Conservation (phyloP, 495 filamentous ascomycete genomes). For the Penicillium tannophilum region DNA sequence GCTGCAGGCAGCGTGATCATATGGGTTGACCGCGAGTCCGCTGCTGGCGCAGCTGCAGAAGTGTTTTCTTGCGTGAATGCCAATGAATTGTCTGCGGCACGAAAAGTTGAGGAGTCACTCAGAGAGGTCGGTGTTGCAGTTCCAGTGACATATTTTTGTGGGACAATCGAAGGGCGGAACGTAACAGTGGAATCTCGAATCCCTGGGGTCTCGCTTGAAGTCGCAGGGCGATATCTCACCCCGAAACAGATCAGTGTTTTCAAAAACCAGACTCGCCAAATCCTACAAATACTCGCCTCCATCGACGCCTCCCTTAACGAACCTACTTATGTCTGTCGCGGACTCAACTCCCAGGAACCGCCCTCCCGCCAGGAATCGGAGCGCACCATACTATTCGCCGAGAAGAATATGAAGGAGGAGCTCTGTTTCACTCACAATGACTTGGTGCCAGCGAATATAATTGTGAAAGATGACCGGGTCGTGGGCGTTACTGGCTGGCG, state of each 20-base stretch:
- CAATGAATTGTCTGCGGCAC: slow-evolving; percentile 42
- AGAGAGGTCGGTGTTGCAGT: slow-evolving; percentile 38
- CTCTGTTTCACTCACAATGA: slow-evolving; percentile 42
- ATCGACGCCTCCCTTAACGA: slow-evolving; percentile 28
- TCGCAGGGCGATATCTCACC: slow-evolving; percentile 45
- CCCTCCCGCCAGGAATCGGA: slow-evolving; percentile 30
- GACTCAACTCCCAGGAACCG: slow-evolving; percentile 36
- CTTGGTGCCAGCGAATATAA: slow-evolving; percentile 41
- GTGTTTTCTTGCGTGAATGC: slow-evolving; percentile 62
- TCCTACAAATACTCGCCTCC: slow-evolving; percentile 31
- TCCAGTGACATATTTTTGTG: slow-evolving; percentile 44
- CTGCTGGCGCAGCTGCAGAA: slow-evolving; percentile 27
- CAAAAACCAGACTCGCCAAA: slow-evolving; percentile 42
- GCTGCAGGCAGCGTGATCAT: slow-evolving; percentile 44
- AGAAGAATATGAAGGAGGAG: slow-evolving; percentile 27
- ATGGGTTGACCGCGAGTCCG: slow-evolving; percentile 38
- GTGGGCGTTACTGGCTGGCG: slow-evolving; percentile 47
- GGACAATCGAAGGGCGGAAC: slow-evolving; percentile 43
- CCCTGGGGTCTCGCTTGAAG: slow-evolving; percentile 47
- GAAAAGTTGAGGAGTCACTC: slow-evolving; percentile 41
- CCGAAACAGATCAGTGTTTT: slow-evolving; percentile 33
- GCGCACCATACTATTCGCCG: slow-evolving; percentile 37
- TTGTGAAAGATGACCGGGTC: slow-evolving; percentile 40
- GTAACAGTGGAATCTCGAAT: slow-evolving; percentile 46
- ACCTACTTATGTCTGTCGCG: slow-evolving; percentile 43